Evolutionary conservation across 768 basidiomycete species (phyloP).

Genomic region (Clitopilus hobsonii): DNA sequence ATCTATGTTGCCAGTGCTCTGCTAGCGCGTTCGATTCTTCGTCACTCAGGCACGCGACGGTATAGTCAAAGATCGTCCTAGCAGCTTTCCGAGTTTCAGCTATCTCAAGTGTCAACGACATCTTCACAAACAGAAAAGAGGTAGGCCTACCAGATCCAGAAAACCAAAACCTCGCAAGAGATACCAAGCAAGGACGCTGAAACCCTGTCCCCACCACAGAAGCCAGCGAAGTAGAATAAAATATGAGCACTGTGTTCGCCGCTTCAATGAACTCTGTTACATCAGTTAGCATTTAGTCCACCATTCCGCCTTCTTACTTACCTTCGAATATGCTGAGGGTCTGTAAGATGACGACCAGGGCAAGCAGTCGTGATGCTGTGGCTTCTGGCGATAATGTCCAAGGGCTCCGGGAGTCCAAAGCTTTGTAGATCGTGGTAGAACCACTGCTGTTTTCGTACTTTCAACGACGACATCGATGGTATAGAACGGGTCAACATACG

Average conservation of each 20-base stretch:
- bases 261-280: constrained; percentile 58
- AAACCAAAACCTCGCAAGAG: constrained; percentile 74
- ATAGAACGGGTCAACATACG: constrained; percentile 29
- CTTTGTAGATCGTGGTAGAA: constrained; percentile 37
- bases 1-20: constrained; percentile 35
- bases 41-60: constrained; percentile 62
- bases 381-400: constrained; percentile 76
- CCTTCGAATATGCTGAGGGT: constrained; percentile 75
- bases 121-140: constrained; percentile 1
- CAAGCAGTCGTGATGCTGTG: constrained; percentile 67
- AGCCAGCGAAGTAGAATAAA: constrained; percentile 72
- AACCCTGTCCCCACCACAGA: constrained; percentile 56
- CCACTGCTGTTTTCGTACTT: constrained; percentile 22
- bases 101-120: constrained; percentile 18
- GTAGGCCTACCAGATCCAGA: constrained; percentile 54
- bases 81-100: constrained; percentile 77
- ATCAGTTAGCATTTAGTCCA: constrained; percentile 4
- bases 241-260: constrained; percentile 72
- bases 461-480: not conserved
- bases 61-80: constrained; percentile 72
- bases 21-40: constrained; percentile 44
- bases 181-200: constrained; percentile 64
- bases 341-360: constrained; percentile 63
- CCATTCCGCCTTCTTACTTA: constrained; percentile 7
- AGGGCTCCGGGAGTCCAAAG: constrained; percentile 28